phyloP scores from a whole-genome alignment of 2,329 filamentous ascomycete species.

The Paraphoma chrysanthemicola region DNA sequence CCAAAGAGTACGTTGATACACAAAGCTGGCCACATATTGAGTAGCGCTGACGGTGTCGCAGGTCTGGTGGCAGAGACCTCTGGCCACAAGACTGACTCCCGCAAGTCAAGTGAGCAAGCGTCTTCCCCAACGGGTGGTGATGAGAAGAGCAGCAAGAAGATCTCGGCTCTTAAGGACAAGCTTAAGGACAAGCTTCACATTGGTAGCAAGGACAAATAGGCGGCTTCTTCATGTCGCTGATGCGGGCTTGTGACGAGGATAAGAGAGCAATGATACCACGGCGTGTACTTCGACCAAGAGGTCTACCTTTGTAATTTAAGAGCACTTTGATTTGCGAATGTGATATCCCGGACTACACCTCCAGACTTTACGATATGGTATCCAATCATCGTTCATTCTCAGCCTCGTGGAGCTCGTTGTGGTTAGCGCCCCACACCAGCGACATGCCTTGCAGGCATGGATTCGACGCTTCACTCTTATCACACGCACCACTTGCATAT shows the following conservation, averaged over 20 bases:
- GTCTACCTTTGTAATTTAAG: slow-evolving; percentile 3
- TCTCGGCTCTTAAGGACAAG: slow-evolving; percentile 63
- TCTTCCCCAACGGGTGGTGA: slow-evolving; percentile 17
- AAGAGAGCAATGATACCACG: slow-evolving; percentile 34
- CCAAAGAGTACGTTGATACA: slow-evolving; percentile 46
- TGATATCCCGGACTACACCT: slow-evolving; percentile 1
- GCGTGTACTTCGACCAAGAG: slow-evolving; percentile 8
- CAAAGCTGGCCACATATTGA: slow-evolving; percentile 20
- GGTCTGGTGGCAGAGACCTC: slow-evolving; percentile 63
- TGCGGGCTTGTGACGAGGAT: slow-evolving; percentile 3
- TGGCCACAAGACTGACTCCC: slow-evolving; percentile 47
- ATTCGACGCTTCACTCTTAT: slow-evolving; percentile 22
- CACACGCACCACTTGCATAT: slow-evolving; percentile 22
- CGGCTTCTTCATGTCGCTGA: background rate
- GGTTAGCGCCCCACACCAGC: slow-evolving; percentile 18
- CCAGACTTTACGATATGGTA: background rate
- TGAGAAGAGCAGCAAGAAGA: slow-evolving; percentile 56
- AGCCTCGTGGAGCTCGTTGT: slow-evolving; percentile 22
- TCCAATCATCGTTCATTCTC: slow-evolving; percentile 24
- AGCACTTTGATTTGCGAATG: slow-evolving; percentile 5
- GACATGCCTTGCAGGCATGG: slow-evolving; percentile 16
- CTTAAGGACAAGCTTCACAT: slow-evolving; percentile 74
- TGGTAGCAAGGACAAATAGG: slow-evolving; percentile 42
- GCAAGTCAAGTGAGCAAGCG: slow-evolving; percentile 20
- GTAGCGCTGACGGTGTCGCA: slow-evolving; percentile 47